These are phyloP conservation scores for Beauveria pseudobassiana DNA, from an alignment of 2,329 filamentous ascomycete genomes.

Conservation along the genomic window DNA sequence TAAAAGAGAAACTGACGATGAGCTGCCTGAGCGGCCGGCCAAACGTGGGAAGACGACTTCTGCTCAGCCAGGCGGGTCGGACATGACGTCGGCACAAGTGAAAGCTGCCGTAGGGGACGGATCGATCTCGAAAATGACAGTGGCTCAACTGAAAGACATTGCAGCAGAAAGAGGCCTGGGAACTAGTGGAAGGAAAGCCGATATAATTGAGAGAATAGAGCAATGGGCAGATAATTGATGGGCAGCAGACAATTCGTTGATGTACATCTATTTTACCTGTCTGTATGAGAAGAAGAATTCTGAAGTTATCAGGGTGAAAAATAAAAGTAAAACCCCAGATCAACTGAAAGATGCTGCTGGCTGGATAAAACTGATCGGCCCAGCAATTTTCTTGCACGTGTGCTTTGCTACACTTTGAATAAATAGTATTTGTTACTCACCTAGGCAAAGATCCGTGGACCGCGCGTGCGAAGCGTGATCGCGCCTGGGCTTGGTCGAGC, in stretches of 20 bases:
- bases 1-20: conserved; percentile 46
- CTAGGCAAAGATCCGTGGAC: not conserved
- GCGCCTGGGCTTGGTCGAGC: not conserved
- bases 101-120: conserved; percentile 37
- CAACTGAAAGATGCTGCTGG: too few species aligned
- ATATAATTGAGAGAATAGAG: conserved; percentile 48
- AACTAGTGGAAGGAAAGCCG: conserved; percentile 44
- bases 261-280: not conserved
- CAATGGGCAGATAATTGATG: conserved; percentile 42
- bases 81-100: conserved; percentile 38
- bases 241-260: not conserved
- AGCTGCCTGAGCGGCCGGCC: conserved; percentile 33
- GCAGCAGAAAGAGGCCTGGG: conserved; percentile 40
- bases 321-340: not conserved
- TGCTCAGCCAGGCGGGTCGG: conserved; percentile 26
- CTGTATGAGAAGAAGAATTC: not conserved
- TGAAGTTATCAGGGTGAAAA: not conserved
- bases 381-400: not conserved
- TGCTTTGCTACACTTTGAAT: too few species aligned
- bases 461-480: not conserved
- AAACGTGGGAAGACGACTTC: conserved; percentile 38
- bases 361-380: too few species aligned
- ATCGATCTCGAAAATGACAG: conserved; percentile 45
- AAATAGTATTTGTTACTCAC: not conserved
- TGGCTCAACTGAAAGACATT: conserved; percentile 44